Conservation (phyloP, 2,329 filamentous ascomycete genomes). For the Fusarium avenaceum region DNA sequence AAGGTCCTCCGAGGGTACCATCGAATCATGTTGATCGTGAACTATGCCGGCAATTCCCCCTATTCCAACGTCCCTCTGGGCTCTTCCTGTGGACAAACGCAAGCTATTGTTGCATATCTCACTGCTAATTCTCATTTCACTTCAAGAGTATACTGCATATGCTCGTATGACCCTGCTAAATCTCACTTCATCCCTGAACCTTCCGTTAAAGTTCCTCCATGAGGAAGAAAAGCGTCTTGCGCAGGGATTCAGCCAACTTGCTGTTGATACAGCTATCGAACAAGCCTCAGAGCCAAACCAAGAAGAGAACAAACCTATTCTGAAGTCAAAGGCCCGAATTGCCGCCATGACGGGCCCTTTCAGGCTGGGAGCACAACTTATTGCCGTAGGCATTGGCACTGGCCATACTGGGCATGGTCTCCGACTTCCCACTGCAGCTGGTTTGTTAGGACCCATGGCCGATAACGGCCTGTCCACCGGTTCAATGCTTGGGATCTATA, state of each 20-base stretch:
- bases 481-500: constrained; percentile 91
- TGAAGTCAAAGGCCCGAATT: constrained; percentile 77
- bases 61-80: constrained; percentile 70
- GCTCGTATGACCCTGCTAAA: constrained; percentile 79
- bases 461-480: constrained; percentile 85
- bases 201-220: constrained; percentile 74
- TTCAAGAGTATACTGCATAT: constrained; percentile 82
- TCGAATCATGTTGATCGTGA: constrained; percentile 61
- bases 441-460: constrained; percentile 83
- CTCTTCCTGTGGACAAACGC: constrained; percentile 71
- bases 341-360: constrained; percentile 57
- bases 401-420: constrained; percentile 83
- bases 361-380: constrained; percentile 81
- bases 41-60: constrained; percentile 69
- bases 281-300: constrained; percentile 53
- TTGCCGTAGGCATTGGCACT: constrained; percentile 82
- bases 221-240: constrained; percentile 83
- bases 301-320: constrained; percentile 74
- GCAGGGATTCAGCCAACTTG: constrained; percentile 78
- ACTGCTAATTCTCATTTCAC: constrained; percentile 78
- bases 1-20: constrained; percentile 58
- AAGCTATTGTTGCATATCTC: constrained; percentile 78
- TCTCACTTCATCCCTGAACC: constrained; percentile 77
- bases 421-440: constrained; percentile 79
- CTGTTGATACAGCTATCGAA: constrained; percentile 62